Evolutionary conservation across 129 eudicot species (phyloP), one percentile per base, ranked within the genome.

Genomic region (Lactuca sativa): DNA sequence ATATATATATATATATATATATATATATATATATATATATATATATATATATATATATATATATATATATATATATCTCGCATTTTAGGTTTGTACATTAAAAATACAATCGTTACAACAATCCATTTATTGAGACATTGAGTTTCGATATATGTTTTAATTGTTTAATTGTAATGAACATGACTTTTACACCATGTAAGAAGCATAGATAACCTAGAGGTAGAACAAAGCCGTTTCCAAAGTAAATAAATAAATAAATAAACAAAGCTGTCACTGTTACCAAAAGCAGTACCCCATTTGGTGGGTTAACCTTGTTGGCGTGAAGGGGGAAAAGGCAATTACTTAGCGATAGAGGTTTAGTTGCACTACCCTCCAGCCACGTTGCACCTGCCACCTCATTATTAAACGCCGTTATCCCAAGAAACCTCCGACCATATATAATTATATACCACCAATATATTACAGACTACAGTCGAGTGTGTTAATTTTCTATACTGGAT

Each of bases 301-400:
- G 44, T 73, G 71, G 70, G 77, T 40, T 73, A 16, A 54, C 55
- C 64, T 16, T 43, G 66, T 56, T 31, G 78, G 61, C 59, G 32
- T 37, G 6, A 11, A 16, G 31, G 21, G 15, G 56, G 56, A 55
- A 53, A 64, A 64, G 72, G 44, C 34, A 18, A 58, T 75, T 75
- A 75, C 79, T 75, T 67, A 75, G 67, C 56, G 6, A 58, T 10
- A 61, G 62, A 75, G 68, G 79, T 75, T 75, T 56, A 34, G 56
- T 66, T 66, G 68, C 74, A 65, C 61, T 44, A 5, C 40, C 66
- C 9, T 4, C 21, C 59, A 13, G 4, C 59, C 66, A 74, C 72
- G 40, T 74, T 18, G 54, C 53, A 74, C 62, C 52, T 60, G 61
- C 61, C 53, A 48, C 37, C 67, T 59, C 13, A 31, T 72, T 17